phyloP scores from a whole-genome alignment of 2,329 filamentous ascomycete genomes.

The Phoma herbarum region DNA sequence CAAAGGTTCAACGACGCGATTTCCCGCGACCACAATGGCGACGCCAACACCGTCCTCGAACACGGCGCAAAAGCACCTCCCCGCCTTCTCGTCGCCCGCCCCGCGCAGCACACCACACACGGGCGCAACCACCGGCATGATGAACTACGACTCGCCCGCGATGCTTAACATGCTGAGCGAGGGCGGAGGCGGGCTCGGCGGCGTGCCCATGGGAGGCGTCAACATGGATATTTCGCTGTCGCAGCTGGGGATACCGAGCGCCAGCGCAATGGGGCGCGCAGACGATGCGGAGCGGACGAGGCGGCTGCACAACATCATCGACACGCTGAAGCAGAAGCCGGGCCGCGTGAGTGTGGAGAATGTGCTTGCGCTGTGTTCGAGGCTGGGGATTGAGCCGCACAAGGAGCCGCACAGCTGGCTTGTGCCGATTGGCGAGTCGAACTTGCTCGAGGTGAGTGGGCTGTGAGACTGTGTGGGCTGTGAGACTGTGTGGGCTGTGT shows the following conservation, averaged over 20 bases:
- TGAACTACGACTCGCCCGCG: conserved; percentile 54
- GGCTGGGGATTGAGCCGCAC: conserved; percentile 67
- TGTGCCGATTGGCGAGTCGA: conserved; percentile 48
- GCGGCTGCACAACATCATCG: conserved; percentile 68
- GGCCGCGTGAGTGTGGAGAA: conserved; percentile 78
- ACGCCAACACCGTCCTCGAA: conserved; percentile 51
- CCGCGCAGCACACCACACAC: conserved; percentile 55
- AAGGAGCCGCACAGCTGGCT: conserved; percentile 43
- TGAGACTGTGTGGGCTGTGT: too few species aligned
- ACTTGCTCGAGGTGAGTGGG: conserved; percentile 15
- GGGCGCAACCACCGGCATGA: conserved; percentile 44
- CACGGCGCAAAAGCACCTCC: conserved; percentile 50
- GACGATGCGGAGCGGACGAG: conserved; percentile 63
- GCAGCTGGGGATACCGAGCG: conserved; percentile 54
- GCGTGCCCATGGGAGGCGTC: conserved; percentile 49
- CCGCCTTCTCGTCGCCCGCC: conserved; percentile 52
- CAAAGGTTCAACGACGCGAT: neutral
- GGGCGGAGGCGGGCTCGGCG: conserved; percentile 50
- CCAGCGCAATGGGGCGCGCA: conserved; percentile 52
- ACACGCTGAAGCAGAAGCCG: conserved; percentile 72
- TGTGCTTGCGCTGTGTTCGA: conserved; percentile 73
- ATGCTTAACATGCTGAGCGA: conserved; percentile 55
- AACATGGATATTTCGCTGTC: conserved; percentile 51
- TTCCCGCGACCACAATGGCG: conserved; percentile 35
- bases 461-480: too few species aligned